Evolutionary conservation across 2,329 filamentous ascomycete species (phyloP).

Genomic region (Ophiocordyceps robertsii): DNA sequence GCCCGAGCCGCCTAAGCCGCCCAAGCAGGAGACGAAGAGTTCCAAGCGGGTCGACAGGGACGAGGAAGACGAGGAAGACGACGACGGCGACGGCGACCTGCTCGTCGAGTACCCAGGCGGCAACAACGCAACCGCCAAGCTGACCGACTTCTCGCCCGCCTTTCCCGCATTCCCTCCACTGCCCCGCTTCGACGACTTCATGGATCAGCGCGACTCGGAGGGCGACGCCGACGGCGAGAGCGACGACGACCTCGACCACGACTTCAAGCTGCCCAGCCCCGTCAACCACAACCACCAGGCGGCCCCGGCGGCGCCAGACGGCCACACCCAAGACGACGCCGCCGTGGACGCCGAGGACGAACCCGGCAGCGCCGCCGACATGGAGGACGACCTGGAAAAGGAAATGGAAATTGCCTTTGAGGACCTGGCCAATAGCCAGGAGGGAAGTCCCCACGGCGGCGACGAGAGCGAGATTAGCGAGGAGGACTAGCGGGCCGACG

Average conservation of each 20-base stretch:
- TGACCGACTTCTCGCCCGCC: conserved; percentile 33
- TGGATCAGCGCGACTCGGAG: conserved; percentile 30
- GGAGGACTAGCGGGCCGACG: conserved; percentile 34
- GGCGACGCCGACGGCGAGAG: conserved; percentile 33
- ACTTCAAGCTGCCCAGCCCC: conserved; percentile 40
- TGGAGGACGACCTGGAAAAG: conserved; percentile 31
- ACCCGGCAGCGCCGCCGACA: conserved; percentile 14
- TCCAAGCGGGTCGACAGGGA: conserved; percentile 15
- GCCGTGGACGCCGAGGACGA: conserved; percentile 17
- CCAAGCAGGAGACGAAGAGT: conserved; percentile 14
- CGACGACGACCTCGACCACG: conserved; percentile 32
- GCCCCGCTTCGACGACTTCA: conserved; percentile 40
- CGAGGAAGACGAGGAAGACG: conserved; percentile 39
- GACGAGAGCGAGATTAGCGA: conserved; percentile 56
- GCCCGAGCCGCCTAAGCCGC: conserved; percentile 13
- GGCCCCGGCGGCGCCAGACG: background rate
- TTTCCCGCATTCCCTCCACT: conserved; percentile 34
- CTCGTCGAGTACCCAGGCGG: conserved; percentile 47
- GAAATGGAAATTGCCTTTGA: conserved; percentile 35
- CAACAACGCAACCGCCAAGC: conserved; percentile 14
- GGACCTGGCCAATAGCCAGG: conserved; percentile 41
- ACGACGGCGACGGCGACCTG: conserved; percentile 43
- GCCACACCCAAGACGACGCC: conserved; percentile 2
- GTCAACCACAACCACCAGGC: conserved; percentile 21
- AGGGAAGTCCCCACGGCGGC: conserved; percentile 34